Evolutionary conservation across 805 yeast species (phyloP).

Genomic region (Grigorovia humatica): DNA sequence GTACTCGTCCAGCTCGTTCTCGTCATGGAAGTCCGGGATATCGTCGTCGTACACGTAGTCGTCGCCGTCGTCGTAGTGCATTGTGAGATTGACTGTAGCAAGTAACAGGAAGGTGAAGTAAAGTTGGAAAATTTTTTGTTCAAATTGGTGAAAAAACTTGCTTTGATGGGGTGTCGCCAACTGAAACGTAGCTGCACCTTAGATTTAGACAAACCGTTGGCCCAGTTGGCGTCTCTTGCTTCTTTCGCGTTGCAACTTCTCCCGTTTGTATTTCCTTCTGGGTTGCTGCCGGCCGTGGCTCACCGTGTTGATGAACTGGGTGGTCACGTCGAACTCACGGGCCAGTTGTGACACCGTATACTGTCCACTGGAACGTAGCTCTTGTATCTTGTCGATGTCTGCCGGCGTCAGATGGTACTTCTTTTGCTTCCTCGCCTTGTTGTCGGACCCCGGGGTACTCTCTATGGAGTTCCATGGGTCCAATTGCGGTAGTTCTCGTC

Average conservation of each 20-base stretch:
- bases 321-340: slow-evolving; percentile 43
- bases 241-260: not conserved
- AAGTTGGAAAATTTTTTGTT: not conserved
- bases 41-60: slow-evolving; percentile 25
- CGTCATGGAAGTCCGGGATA: slow-evolving; percentile 29
- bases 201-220: not conserved
- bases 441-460: too few relatives aligned
- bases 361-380: not conserved
- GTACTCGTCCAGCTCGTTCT: slow-evolving; percentile 31
- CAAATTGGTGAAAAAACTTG: too few relatives aligned
- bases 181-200: too few relatives aligned
- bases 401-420: not conserved
- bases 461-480: not conserved
- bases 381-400: not conserved
- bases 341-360: slow-evolving; percentile 32
- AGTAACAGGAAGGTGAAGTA: too few relatives aligned
- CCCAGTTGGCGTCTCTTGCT: not conserved
- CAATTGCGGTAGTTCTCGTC: slow-evolving; percentile 25
- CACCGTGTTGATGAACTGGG: slow-evolving; percentile 43
- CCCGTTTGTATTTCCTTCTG: not conserved
- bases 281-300: slow-evolving; percentile 31
- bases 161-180: too few relatives aligned
- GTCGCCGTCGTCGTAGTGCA: slow-evolving; percentile 20
- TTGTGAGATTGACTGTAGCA: too few relatives aligned
- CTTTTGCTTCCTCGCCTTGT: not conserved